phyloP scores from a whole-genome alignment of 2,329 filamentous ascomycete species.

The Macrophomina pseudophaseolina region DNA sequence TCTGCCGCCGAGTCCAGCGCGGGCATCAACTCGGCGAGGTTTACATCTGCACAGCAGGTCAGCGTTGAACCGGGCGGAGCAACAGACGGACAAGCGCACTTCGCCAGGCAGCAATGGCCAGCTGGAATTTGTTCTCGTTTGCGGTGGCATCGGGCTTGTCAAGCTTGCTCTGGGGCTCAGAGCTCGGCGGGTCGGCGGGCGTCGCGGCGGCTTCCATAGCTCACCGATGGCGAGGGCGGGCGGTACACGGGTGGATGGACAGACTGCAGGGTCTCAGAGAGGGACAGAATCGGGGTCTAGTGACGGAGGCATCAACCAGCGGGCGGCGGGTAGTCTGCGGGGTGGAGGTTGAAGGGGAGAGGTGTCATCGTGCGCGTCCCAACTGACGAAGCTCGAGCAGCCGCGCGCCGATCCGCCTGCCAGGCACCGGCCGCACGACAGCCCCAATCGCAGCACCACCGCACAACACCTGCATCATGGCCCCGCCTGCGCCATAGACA shows the following conservation, averaged over 20 bases:
- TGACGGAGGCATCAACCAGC: constrained; percentile 14
- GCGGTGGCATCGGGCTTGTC: constrained; percentile 41
- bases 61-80: not conserved
- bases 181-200: constrained; percentile 13
- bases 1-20: constrained; percentile 92
- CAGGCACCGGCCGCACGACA: constrained; percentile 13
- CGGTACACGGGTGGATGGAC: not conserved
- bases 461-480: constrained; percentile 10
- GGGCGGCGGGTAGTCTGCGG: constrained; percentile 2
- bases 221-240: constrained; percentile 9
- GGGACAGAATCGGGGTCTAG: not conserved
- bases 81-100: constrained; percentile 59
- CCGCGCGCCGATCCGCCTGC: constrained; percentile 18
- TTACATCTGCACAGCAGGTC: constrained; percentile 67
- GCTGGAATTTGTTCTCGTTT: constrained; percentile 91
- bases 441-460: constrained; percentile 2
- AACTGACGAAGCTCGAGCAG: constrained; percentile 14
- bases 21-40: constrained; percentile 81
- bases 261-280: constrained; percentile 6
- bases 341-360: constrained; percentile 15
- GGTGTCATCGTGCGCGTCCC: constrained; percentile 21
- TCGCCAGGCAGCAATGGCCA: constrained; percentile 94
- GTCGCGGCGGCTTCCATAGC: constrained; percentile 24
- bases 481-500: constrained; percentile 14
- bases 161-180: constrained; percentile 6